phyloP scores from a whole-genome alignment of 305 asterid species.

The Ilex paraguariensis region DNA sequence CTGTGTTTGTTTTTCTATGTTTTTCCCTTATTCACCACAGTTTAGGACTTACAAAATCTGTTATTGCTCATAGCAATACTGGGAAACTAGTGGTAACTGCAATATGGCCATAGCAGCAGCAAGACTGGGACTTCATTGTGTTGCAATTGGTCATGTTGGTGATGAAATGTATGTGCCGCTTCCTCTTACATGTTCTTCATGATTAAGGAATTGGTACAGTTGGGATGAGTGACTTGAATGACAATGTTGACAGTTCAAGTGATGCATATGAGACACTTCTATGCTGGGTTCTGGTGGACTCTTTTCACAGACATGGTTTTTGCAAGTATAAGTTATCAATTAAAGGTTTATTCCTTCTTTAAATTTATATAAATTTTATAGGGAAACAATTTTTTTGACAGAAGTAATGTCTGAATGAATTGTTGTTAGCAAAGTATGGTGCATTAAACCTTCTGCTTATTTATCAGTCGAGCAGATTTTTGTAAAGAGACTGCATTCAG shows the following conservation, averaged over 20 bases:
- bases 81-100: slow-evolving; percentile 99
- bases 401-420: background rate
- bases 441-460: slow-evolving; percentile 8
- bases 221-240: slow-evolving; percentile 54
- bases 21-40: background rate
- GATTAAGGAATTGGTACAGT: slow-evolving; percentile 66
- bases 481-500: slow-evolving; percentile 64
- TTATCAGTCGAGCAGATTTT: slow-evolving; percentile 86
- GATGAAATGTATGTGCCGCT: slow-evolving; percentile 74
- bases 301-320: slow-evolving; percentile 84
- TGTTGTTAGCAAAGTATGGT: slow-evolving; percentile 7
- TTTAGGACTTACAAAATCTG: slow-evolving; percentile 2
- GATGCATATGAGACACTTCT: slow-evolving; percentile 60
- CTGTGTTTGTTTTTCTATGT: background rate
- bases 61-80: slow-evolving; percentile 48
- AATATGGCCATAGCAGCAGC: slow-evolving; percentile 98
- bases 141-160: slow-evolving; percentile 77
- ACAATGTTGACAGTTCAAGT: slow-evolving; percentile 27
- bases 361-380: too few relatives aligned
- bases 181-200: slow-evolving; percentile 71
- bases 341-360: background rate
- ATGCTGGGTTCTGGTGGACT: slow-evolving; percentile 96
- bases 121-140: slow-evolving; percentile 75
- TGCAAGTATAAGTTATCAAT: slow-evolving; percentile 55
- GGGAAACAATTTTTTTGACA: too few relatives aligned